A percentile compares a stretch with the other conserved stretches of the same genome.
These are phyloP conservation scores for Pseudisothecium myosuroides DNA, from an alignment of 225 moss, liverwort and hornwort species.

Conservation along the genomic window DNA sequence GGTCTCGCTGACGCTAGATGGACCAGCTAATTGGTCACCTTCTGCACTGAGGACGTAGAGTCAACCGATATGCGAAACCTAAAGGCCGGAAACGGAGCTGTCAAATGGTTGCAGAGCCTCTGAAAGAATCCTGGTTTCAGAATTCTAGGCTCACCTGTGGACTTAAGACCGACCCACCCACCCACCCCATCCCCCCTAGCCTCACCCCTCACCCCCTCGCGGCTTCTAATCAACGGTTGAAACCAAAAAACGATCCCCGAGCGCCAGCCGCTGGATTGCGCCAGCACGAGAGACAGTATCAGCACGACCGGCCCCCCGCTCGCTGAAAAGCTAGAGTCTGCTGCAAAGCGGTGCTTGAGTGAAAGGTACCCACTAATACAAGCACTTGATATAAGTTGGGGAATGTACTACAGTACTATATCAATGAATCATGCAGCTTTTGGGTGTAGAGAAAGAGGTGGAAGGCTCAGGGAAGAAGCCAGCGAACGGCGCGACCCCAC, in stretches of 20 bases:
- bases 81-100: not conserved
- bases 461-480: not conserved
- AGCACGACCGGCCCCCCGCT: too few species aligned
- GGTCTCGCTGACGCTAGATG: not conserved
- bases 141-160: not conserved
- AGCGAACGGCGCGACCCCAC: not conserved
- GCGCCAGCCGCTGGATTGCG: not conserved
- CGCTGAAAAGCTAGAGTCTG: not conserved
- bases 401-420: not conserved
- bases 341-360: not conserved
- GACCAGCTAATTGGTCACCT: not conserved
- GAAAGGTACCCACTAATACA: not conserved
- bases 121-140: not conserved
- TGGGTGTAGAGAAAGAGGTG: not conserved
- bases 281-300: not conserved
- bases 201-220: not conserved
- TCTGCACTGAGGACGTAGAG: not conserved
- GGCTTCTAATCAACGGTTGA: not conserved
- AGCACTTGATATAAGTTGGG: not conserved
- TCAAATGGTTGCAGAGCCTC: not conserved
- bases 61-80: not conserved
- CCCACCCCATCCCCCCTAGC: not conserved
- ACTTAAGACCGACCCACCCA: not conserved
- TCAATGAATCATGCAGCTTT: not conserved
- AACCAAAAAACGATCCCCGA: not conserved